These are phyloP conservation scores for Glycine soja DNA, from an alignment of 306 rosid species.

Conservation along the genomic window DNA sequence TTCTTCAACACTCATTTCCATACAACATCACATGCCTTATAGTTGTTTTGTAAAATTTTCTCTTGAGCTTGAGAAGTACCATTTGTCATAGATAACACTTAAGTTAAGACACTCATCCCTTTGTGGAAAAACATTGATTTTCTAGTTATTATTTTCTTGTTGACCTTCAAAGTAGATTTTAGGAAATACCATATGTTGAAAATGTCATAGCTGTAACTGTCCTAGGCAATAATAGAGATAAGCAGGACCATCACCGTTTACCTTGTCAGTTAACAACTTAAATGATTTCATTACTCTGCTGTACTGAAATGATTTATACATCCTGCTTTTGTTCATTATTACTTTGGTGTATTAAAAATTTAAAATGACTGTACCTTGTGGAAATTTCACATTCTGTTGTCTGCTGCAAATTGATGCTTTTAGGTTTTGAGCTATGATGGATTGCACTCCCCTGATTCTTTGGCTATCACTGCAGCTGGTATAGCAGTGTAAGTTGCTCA, in stretches of 20 bases:
- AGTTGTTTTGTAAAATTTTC: background rate
- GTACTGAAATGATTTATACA: background rate
- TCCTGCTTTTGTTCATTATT: background rate
- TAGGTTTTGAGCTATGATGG: constrained; percentile 99
- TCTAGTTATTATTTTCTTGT: background rate
- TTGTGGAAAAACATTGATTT: background rate
- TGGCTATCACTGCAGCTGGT: constrained; percentile 98
- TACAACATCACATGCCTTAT: background rate
- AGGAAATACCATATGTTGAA: constrained; percentile 4
- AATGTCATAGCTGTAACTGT: too few species aligned
- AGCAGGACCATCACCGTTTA: too few species aligned
- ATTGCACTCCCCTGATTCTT: constrained; percentile 88
- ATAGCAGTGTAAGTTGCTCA: constrained; percentile 87
- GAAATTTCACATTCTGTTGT: constrained; percentile 37
- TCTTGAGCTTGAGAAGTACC: background rate
- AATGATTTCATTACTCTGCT: constrained; percentile 19
- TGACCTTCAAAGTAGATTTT: constrained; percentile 25
- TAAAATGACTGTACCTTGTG: constrained; percentile 25
- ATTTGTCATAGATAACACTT: background rate
- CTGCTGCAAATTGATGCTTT: constrained; percentile 42
- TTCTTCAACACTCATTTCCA: background rate
- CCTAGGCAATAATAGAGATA: too few species aligned
- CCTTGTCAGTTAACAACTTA: constrained; percentile 8
- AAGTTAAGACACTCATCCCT: background rate
- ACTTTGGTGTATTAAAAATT: constrained; percentile 14